Evolutionary conservation across 768 basidiomycete species (phyloP).

Genomic region (Calocybe cyanea): DNA sequence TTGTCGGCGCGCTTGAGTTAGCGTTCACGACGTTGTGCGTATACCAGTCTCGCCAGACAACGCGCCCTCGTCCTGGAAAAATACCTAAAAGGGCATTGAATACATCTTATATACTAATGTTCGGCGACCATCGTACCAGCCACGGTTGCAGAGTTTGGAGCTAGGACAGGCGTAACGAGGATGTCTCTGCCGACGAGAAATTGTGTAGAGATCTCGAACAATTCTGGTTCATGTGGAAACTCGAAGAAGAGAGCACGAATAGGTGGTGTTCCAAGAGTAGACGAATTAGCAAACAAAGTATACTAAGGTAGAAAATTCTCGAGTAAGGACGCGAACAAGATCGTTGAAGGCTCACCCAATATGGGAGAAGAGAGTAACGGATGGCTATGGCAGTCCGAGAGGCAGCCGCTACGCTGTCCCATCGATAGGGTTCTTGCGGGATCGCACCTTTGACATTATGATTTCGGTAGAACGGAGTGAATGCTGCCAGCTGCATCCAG

Average conservation of each 20-base stretch:
- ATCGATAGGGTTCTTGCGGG: slow-evolving; percentile 77
- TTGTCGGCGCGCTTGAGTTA: slow-evolving; percentile 36
- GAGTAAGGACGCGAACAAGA: neutral
- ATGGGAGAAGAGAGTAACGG: slow-evolving; percentile 70
- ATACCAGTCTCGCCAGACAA: slow-evolving; percentile 73
- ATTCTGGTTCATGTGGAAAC: slow-evolving; percentile 66
- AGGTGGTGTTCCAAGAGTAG: slow-evolving; percentile 61
- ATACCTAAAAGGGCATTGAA: slow-evolving; percentile 36
- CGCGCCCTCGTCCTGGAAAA: slow-evolving; percentile 57
- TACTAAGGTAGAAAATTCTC: slow-evolving; percentile 38
- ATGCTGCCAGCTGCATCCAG: slow-evolving; percentile 86
- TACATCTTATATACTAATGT: neutral
- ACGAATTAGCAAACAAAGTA: slow-evolving; percentile 69
- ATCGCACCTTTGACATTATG: slow-evolving; percentile 66
- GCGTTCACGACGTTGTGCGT: slow-evolving; percentile 54
- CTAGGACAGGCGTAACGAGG: slow-evolving; percentile 73
- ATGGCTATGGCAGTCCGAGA: slow-evolving; percentile 67
- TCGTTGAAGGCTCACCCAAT: slow-evolving; percentile 58
- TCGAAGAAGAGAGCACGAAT: slow-evolving; percentile 76
- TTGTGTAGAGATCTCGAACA: slow-evolving; percentile 60
- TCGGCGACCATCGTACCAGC: slow-evolving; percentile 38
- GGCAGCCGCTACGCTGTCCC: slow-evolving; percentile 77
- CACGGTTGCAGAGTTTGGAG: slow-evolving; percentile 64
- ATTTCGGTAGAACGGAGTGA: slow-evolving; percentile 80
- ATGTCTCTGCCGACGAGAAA: slow-evolving; percentile 70